A percentile compares a stretch with the other conserved stretches of the same genome.
phyloP scores from a whole-genome alignment of 2,329 filamentous ascomycete species.

The Metarhizium guizhouense region DNA sequence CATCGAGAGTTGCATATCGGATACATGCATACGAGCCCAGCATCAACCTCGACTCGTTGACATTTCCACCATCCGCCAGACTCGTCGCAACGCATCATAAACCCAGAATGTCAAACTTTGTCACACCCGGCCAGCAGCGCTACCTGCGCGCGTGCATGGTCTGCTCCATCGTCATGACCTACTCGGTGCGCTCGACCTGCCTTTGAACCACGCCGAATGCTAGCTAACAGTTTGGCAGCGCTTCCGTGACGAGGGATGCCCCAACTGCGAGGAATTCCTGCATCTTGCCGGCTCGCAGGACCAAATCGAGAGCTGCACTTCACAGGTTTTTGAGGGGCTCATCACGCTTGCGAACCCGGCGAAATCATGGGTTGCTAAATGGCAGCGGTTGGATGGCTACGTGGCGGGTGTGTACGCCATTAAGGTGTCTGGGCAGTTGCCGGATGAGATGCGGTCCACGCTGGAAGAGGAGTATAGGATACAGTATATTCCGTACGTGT shows the following conservation, averaged over 20 bases:
- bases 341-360: constrained; percentile 77
- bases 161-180: constrained; percentile 86
- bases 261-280: constrained; percentile 92
- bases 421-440: constrained; percentile 79
- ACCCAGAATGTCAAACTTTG: constrained; percentile 42
- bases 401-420: constrained; percentile 86
- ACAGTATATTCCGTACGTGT: constrained; percentile 56
- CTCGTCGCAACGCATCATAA: neutral
- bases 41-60: neutral
- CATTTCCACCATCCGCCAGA: neutral
- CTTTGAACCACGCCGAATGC: neutral
- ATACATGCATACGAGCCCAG: constrained; percentile 3
- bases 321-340: constrained; percentile 88
- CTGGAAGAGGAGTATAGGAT: constrained; percentile 56
- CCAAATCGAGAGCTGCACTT: constrained; percentile 84
- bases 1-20: constrained; percentile 3
- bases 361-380: constrained; percentile 90
- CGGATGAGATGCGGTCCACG: constrained; percentile 52
- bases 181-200: constrained; percentile 44
- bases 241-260: constrained; percentile 82
- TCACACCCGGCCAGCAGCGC: constrained; percentile 67
- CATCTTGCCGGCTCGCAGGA: constrained; percentile 72
- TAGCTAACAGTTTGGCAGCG: constrained; percentile 41
- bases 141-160: constrained; percentile 96
- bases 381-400: constrained; percentile 85